phyloP scores from a whole-genome alignment of 768 basidiomycete species.

The Kwoniella mangroviensis region DNA sequence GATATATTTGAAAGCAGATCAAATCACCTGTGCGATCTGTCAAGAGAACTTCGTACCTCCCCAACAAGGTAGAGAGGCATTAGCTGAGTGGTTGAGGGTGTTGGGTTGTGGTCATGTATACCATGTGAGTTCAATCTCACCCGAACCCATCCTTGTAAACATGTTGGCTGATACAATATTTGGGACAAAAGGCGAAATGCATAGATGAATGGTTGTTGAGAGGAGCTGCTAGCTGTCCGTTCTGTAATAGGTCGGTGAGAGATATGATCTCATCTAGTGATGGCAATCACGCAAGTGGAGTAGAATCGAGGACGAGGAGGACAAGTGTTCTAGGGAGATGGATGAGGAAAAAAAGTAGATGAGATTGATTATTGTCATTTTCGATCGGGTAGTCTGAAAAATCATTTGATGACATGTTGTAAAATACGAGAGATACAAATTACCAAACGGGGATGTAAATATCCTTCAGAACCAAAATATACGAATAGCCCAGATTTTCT shows the following conservation, averaged over 20 bases:
- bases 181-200: slow-evolving; percentile 59
- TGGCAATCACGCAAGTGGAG: background rate
- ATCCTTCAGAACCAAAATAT: no score
- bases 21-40: slow-evolving; percentile 46
- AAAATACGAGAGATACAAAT: no score
- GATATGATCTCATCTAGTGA: background rate
- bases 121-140: slow-evolving; percentile 66
- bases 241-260: slow-evolving; percentile 68
- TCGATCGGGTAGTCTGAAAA: no score
- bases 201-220: slow-evolving; percentile 86
- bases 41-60: slow-evolving; percentile 39
- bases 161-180: no score
- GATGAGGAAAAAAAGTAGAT: slow-evolving; percentile 1
- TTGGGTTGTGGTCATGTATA: slow-evolving; percentile 85
- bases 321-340: background rate
- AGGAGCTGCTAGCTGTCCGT: slow-evolving; percentile 84
- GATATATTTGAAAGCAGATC: slow-evolving; percentile 23
- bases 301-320: background rate
- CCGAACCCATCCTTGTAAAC: background rate
- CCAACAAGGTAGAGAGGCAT: slow-evolving; percentile 18
- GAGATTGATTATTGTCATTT: no score
- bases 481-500: no score
- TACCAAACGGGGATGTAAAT: no score
- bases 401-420: no score
- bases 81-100: slow-evolving; percentile 68